Evolutionary conservation across 345 rosid genomes (phyloP).

Genomic region (Balakata baccata): DNA sequence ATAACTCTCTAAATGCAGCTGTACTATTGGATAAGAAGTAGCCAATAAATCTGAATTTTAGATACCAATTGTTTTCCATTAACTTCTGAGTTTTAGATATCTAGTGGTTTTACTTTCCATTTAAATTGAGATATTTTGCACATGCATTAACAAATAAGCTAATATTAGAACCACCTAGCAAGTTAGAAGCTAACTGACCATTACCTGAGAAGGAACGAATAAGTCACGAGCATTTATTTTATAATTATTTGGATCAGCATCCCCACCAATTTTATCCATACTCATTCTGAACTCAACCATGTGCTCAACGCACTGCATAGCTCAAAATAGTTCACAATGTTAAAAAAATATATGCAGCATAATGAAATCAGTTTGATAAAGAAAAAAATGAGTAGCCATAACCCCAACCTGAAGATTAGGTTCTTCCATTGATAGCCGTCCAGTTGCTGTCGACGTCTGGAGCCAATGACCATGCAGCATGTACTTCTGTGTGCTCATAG

Average conservation of each 20-base stretch:
- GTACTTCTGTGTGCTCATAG: conserved; percentile 61
- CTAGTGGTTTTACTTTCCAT: background rate
- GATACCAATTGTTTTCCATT: background rate
- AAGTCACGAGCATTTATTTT: conserved; percentile 86
- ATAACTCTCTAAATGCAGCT: background rate
- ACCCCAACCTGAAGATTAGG: conserved; percentile 92
- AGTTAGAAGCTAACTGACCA: conserved; percentile 5
- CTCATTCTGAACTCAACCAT: conserved; percentile 59
- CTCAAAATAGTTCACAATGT: conserved; percentile 17
- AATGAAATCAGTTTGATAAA: conserved; percentile 1
- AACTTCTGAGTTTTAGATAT: background rate
- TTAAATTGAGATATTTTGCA: conserved; percentile 1
- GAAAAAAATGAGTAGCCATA: background rate
- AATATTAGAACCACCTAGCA: conserved; percentile 4
- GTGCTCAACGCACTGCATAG: conserved; percentile 89
- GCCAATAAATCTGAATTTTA: background rate
- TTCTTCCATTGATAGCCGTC: conserved; percentile 96
- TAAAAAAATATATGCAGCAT: background rate
- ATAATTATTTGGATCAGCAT: conserved; percentile 33
- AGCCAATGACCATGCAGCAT: conserved; percentile 90
- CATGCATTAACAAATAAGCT: background rate
- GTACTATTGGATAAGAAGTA: background rate
- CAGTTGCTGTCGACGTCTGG: conserved; percentile 96
- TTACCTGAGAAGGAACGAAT: conserved; percentile 88
- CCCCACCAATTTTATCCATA: conserved; percentile 42